These are phyloP conservation scores for Phoma herbarum DNA, from an alignment of 2,329 filamentous ascomycete species.

Conservation along the genomic window DNA sequence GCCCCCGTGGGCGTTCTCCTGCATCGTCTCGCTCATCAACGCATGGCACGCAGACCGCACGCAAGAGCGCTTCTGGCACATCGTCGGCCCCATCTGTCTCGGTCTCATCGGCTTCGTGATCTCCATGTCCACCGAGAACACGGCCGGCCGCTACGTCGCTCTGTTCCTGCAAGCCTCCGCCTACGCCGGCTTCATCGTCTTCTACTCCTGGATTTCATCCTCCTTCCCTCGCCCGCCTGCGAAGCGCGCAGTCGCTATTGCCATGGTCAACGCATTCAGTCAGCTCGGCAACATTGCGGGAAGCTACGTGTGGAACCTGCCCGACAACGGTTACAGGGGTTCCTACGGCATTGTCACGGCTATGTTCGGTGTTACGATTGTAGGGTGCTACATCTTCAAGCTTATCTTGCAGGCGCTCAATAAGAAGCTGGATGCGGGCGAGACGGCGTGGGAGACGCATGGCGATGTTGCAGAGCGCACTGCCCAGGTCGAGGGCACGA, in stretches of 20 bases:
- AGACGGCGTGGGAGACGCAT: slow-evolving; percentile 38
- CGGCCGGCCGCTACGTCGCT: slow-evolving; percentile 45
- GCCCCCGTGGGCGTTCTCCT: slow-evolving; percentile 61
- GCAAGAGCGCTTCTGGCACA: slow-evolving; percentile 63
- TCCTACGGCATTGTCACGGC: slow-evolving; percentile 71
- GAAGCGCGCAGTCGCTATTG: slow-evolving; percentile 68
- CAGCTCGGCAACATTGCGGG: slow-evolving; percentile 59
- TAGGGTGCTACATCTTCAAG: slow-evolving; percentile 56
- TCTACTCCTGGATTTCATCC: slow-evolving; percentile 50
- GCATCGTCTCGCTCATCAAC: slow-evolving; percentile 57
- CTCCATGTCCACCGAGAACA: slow-evolving; percentile 43
- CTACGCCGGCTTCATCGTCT: slow-evolving; percentile 50
- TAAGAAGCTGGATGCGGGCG: slow-evolving; percentile 45
- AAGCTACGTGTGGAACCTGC: slow-evolving; percentile 69
- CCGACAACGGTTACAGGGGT: slow-evolving; percentile 68
- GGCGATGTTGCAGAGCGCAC: slow-evolving; percentile 45
- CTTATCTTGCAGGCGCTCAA: slow-evolving; percentile 41
- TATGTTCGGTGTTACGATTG: slow-evolving; percentile 69
- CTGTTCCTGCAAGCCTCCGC: slow-evolving; percentile 52
- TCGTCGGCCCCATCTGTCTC: slow-evolving; percentile 55
- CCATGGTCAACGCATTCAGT: slow-evolving; percentile 64
- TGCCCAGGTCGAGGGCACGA: slow-evolving; percentile 39
- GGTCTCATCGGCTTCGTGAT: slow-evolving; percentile 58
- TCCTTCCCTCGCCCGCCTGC: slow-evolving; percentile 64
- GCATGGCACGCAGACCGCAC: slow-evolving; percentile 62